Evolutionary conservation across 2,329 filamentous ascomycete species (phyloP).

Genomic region (Cryphonectria naterciae): DNA sequence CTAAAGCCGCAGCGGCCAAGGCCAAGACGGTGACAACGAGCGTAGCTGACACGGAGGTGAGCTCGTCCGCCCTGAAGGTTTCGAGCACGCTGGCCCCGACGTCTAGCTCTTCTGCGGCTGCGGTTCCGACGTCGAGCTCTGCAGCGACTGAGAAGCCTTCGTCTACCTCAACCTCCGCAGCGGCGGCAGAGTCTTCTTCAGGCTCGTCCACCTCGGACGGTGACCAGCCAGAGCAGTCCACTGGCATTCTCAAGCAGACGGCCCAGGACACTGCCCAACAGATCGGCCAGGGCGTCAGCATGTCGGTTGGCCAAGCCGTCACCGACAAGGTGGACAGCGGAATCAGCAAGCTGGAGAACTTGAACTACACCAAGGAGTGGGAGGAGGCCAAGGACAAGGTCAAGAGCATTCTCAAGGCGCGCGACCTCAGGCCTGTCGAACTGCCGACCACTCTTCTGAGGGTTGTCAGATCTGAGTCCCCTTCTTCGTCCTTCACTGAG

Average conservation of each 20-base stretch:
- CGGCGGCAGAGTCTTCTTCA: background rate
- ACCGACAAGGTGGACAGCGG: background rate
- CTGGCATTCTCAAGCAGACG: background rate
- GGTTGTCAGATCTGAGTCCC: background rate
- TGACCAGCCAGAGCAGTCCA: background rate
- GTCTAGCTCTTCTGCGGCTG: background rate
- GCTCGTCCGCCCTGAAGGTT: background rate
- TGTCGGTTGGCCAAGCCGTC: background rate
- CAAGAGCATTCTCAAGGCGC: background rate
- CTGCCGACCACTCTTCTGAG: background rate
- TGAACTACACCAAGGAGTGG: conserved; percentile 5
- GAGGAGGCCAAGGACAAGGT: conserved; percentile 9
- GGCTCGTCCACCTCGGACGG: background rate
- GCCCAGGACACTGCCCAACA: background rate
- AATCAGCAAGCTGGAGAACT: conserved; percentile 1
- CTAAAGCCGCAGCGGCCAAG: background rate
- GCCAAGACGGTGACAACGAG: background rate
- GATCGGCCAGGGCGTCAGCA: background rate
- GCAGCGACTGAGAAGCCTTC: no score
- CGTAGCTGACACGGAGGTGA: background rate
- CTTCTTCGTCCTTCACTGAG: background rate
- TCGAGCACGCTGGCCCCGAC: background rate
- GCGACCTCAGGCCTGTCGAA: background rate
- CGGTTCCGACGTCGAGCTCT: background rate
- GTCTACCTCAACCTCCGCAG: no score